Percentiles rank a stretch among this genome's conserved stretches.
phyloP scores from a whole-genome alignment of 2,329 filamentous ascomycete genomes.

The Curvularia eragrostidis region DNA sequence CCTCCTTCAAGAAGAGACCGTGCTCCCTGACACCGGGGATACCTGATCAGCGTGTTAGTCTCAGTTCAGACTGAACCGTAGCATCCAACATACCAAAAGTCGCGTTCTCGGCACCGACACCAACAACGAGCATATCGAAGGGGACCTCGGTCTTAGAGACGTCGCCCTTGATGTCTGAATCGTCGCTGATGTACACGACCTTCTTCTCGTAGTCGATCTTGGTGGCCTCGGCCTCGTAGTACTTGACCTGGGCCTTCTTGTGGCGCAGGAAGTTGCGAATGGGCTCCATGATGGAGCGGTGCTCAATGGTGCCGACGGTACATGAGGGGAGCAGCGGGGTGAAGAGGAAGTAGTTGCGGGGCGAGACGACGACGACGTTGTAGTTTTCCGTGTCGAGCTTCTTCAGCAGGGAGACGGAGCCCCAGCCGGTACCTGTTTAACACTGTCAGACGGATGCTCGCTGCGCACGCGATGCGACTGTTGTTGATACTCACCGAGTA shows the following conservation, averaged over 20 bases:
- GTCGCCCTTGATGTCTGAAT: slow-evolving; percentile 88
- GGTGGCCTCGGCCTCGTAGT: slow-evolving; percentile 96
- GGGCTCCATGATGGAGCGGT: slow-evolving; percentile 99
- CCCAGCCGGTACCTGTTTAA: slow-evolving; percentile 87
- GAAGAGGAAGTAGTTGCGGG: slow-evolving; percentile 99
- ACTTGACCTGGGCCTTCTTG: slow-evolving; percentile 92
- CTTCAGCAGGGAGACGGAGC: slow-evolving; percentile 93
- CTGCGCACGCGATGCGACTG: background rate
- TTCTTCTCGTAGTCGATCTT: slow-evolving; percentile 94
- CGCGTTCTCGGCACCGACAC: slow-evolving; percentile 96
- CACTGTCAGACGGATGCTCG: slow-evolving; percentile 19
- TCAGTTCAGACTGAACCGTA: background rate
- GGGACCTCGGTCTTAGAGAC: slow-evolving; percentile 84
- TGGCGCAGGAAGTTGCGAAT: slow-evolving; percentile 94
- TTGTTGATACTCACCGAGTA: slow-evolving; percentile 73
- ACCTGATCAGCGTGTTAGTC: slow-evolving; percentile 51
- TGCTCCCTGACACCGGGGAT: slow-evolving; percentile 95
- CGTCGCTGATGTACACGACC: slow-evolving; percentile 87
- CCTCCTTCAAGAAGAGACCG: slow-evolving; percentile 98
- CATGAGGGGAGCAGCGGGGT: slow-evolving; percentile 96
- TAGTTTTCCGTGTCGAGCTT: slow-evolving; percentile 99
- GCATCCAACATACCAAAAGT: slow-evolving; percentile 75
- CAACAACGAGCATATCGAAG: slow-evolving; percentile 98
- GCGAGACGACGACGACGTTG: slow-evolving; percentile 97
- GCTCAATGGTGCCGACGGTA: slow-evolving; percentile 96